Evolutionary conservation across 2,329 filamentous ascomycete species (phyloP), one percentile per base, ranked within the genome.

Genomic region (Pleomassaria siparia): DNA sequence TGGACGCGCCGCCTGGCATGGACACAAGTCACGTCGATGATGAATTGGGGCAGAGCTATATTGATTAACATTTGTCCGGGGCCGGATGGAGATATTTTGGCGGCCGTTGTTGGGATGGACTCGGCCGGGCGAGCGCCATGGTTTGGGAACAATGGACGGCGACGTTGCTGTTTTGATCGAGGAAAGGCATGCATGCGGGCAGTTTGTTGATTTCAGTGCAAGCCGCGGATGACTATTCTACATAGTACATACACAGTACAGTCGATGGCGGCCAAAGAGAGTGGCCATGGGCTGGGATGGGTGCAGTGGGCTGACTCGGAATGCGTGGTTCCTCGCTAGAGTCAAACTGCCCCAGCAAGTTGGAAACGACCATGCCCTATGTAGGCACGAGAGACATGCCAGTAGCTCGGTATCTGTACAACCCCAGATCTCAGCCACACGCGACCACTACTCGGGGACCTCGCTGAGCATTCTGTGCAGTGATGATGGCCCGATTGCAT

Each of bases 111-210:
- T 18, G 21, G 25, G 46, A 46, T 32, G 29, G 42, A 22, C 33
- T 47, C 52, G 48, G 40, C 53, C 46, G 48, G 45, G 44, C 48
- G 15, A 33, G 36, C 49, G 47, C 29, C 29, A 30, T 32, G 25
- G 21, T 37, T 42, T 42, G 40, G 41, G 46, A 30, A 45, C 20
- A 47, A 50, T 53, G 55, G 49, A 60, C 58, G 60, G 58, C 55
- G 57, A 60, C 47, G 54, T 58, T 48, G 54, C 58, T 57, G 49
- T 30, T 56, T 56, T 55, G 46, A 53, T 59, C 49, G 48, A 39
- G n/a, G n/a, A n/a, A n/a, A n/a, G 37, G 32, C 37, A 33, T 30
- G 42, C 43, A 54, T 49, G 50, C 53, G 50, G 39, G 44, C 44
- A n/a, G n/a, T n/a, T n/a, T 43, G 46, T 47, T 40, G 30, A 39